Base-by-base conservation (phyloP, 306 rosid species). In the Arachis stenosperma region DNA sequence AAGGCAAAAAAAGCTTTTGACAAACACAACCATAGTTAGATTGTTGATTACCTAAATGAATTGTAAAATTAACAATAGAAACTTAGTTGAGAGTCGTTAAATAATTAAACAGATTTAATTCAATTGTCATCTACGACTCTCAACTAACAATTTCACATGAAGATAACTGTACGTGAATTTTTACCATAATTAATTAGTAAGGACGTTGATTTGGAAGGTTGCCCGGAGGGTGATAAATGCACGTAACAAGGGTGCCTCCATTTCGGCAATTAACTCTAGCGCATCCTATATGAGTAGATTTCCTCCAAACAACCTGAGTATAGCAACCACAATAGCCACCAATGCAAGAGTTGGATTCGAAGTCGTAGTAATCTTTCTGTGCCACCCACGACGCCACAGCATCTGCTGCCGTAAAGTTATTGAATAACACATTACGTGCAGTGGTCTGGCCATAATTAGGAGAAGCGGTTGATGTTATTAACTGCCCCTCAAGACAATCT, bases 291-390 rank as follows among this genome's bases (percentile, higher is more conserved):
- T 71, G 78, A 10, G 44, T 55, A 3, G 85, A 70, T 43, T 75
- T 14, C 0, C 15, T 66, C 85, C 84, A 83, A 7, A 80, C 70
- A 10, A 76, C 87, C 55, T 83, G 87, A 70, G 81, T 79, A 33
- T 75, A 77, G 50, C 75, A 66, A 37, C 12, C 27, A 53, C 85
- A 74, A 17, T 67, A 33, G 2, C 81, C 71, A 7, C 82, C 71
- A 2, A 29, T 55, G 44, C 86, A 79, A 4, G 75, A 15, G 42
- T 81, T 81, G 4, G 68, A 10, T 14, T 5, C 2, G 76, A 75
- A 67, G 44, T 61, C 9, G 33, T 70, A 81, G 50, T 71, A 2
- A 7, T 59, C 58, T 76, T 74, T 85, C 77, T 79, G 71, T 0
- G 54, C 75, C n/a, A 74, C 75, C 82, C 84, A 81, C 67, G 75